Percentiles rank a stretch among this genome's conserved stretches.
These are phyloP conservation scores for Isabelozyma pseudorhagii DNA, from an alignment of 805 yeast genomes.

Conservation along the genomic window DNA sequence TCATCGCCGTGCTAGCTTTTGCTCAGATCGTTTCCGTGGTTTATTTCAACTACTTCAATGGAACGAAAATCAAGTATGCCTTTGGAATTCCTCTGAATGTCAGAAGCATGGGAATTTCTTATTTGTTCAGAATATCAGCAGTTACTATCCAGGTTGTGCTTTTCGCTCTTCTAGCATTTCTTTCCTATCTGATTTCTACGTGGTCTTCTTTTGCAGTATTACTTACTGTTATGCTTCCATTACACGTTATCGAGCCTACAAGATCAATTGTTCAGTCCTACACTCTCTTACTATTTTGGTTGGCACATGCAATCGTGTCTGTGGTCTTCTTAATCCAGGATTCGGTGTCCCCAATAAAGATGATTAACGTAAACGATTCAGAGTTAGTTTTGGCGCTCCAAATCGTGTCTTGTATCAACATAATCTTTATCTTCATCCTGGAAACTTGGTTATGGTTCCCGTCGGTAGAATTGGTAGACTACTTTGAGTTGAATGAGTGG, in stretches of 20 bases:
- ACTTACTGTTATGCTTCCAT: slow-evolving; percentile 13
- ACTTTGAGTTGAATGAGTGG: slow-evolving; percentile 24
- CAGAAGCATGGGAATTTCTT: slow-evolving; percentile 10
- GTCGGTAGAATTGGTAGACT: slow-evolving; percentile 15
- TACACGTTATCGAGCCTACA: slow-evolving; percentile 20
- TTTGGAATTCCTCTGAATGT: slow-evolving; percentile 17
- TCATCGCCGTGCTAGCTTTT: slow-evolving; percentile 11
- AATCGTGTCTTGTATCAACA: slow-evolving; percentile 7
- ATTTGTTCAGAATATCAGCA: slow-evolving; percentile 6
- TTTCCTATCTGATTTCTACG: slow-evolving; percentile 1
- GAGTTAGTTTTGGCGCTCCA: slow-evolving; percentile 4
- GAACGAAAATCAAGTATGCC: slow-evolving; percentile 17
- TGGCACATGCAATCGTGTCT: slow-evolving; percentile 7
- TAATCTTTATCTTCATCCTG: slow-evolving; percentile 10
- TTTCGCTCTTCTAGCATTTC: slow-evolving; percentile 7
- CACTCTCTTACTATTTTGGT: slow-evolving; percentile 21
- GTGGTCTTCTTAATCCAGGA: slow-evolving; percentile 12
- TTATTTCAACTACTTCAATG: slow-evolving; percentile 16
- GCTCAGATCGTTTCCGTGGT: slow-evolving; percentile 12
- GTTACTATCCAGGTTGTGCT: slow-evolving; percentile 11
- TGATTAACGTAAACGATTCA: slow-evolving; percentile 3
- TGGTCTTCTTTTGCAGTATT: slow-evolving; percentile 4
- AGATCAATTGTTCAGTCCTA: slow-evolving; percentile 18
- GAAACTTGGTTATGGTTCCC: slow-evolving; percentile 19
- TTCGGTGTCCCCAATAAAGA: slow-evolving; percentile 14